phyloP scores from a whole-genome alignment of 176 grass and related monocot genomes.

The Triticum monococcum region DNA sequence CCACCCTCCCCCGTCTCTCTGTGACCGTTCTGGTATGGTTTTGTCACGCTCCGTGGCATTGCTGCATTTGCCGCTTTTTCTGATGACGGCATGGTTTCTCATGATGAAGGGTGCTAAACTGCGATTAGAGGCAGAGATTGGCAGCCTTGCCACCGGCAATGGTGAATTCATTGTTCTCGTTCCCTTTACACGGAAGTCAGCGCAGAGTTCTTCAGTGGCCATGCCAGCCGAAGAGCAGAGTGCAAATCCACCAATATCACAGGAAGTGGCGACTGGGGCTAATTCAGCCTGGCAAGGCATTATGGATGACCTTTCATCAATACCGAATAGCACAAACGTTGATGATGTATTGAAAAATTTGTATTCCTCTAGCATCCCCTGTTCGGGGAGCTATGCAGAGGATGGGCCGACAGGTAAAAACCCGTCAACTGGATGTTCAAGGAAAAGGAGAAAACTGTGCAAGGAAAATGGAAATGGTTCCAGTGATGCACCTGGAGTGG shows the following conservation, averaged over 20 bases:
- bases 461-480: constrained; percentile 38
- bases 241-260: background rate
- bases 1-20: background rate
- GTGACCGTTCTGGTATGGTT: background rate
- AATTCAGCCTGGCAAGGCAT: constrained; percentile 78
- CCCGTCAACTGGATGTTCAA: constrained; percentile 19
- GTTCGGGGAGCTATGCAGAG: background rate
- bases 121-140: constrained; percentile 45
- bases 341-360: constrained; percentile 38
- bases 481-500: constrained; percentile 16
- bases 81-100: constrained; percentile 17
- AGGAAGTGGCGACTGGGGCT: constrained; percentile 34
- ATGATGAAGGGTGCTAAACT: constrained; percentile 65
- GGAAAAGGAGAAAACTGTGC: constrained; percentile 41
- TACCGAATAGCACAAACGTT: constrained; percentile 37
- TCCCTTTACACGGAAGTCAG: constrained; percentile 52
- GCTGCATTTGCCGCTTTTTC: background rate
- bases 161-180: constrained; percentile 65
- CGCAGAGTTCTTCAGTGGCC: background rate
- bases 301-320: constrained; percentile 71
- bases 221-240: constrained; percentile 24
- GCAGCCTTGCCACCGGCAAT: background rate
- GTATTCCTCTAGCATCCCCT: background rate
- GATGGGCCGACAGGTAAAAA: background rate
- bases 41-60: background rate